Evolutionary conservation across 768 basidiomycete genomes (phyloP).

Genomic region (Chalciporus piperatus): DNA sequence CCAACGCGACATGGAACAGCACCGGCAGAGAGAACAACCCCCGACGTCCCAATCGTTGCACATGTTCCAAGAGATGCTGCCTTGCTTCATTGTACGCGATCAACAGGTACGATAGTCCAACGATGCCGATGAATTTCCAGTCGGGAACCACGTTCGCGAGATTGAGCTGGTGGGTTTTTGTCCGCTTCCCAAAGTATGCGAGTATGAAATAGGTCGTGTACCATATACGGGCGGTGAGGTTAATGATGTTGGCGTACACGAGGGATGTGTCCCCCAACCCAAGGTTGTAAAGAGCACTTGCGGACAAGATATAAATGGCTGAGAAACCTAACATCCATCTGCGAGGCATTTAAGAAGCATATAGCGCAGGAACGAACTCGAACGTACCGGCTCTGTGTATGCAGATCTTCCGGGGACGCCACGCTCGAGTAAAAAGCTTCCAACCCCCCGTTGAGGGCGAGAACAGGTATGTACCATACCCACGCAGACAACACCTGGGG

Average conservation of each 20-base stretch:
- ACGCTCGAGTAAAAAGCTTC: slow-evolving; percentile 89
- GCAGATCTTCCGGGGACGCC: slow-evolving; percentile 65
- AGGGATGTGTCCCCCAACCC: slow-evolving; percentile 63
- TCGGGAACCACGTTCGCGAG: slow-evolving; percentile 19
- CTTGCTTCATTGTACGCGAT: slow-evolving; percentile 21
- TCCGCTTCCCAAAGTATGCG: slow-evolving; percentile 41
- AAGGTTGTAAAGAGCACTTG: slow-evolving; percentile 45
- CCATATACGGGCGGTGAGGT: slow-evolving; percentile 57
- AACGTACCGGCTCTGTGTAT: slow-evolving; percentile 59
- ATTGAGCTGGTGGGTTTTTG: slow-evolving; percentile 11
- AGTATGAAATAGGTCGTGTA: slow-evolving; percentile 55
- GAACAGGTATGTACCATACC: slow-evolving; percentile 84
- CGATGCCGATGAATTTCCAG: slow-evolving; percentile 26
- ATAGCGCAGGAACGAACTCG: neutral
- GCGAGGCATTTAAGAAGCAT: slow-evolving; percentile 4
- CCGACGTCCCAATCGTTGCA: slow-evolving; percentile 10
- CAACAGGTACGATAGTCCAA: slow-evolving; percentile 21
- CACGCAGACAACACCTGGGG: slow-evolving; percentile 75
- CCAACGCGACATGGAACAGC: slow-evolving; percentile 26
- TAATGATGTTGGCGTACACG: slow-evolving; percentile 74
- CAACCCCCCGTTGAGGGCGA: slow-evolving; percentile 86
- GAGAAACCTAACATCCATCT: slow-evolving; percentile 84
- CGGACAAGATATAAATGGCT: slow-evolving; percentile 55
- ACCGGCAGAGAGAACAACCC: slow-evolving; percentile 22
- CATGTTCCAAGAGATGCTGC: slow-evolving; percentile 12